These are phyloP conservation scores for Lolium multiflorum DNA, from an alignment of 176 grass and related monocot species.

Conservation along the genomic window DNA sequence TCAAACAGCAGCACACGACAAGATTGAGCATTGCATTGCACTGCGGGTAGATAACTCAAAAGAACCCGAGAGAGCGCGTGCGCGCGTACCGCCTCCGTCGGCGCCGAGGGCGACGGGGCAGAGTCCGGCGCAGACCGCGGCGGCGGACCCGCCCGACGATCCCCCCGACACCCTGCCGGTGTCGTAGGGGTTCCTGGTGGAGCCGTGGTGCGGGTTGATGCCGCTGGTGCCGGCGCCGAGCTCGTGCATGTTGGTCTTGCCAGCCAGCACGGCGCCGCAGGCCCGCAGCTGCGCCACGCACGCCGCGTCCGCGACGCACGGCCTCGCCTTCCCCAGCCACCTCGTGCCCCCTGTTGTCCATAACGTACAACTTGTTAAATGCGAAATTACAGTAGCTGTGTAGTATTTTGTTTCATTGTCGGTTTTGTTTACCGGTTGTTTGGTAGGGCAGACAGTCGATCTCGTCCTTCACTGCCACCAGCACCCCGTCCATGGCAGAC, in stretches of 20 bases:
- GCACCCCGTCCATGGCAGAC: slow-evolving; percentile 78
- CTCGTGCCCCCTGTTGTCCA: slow-evolving; percentile 68
- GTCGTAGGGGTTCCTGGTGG: slow-evolving; percentile 77
- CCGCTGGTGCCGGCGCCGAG: slow-evolving; percentile 79
- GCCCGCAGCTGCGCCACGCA: slow-evolving; percentile 78
- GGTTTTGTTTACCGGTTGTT: slow-evolving; percentile 62
- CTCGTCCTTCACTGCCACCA: slow-evolving; percentile 92
- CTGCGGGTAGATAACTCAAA: not conserved
- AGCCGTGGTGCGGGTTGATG: slow-evolving; percentile 68
- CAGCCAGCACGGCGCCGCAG: slow-evolving; percentile 78
- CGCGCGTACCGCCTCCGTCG: slow-evolving; percentile 79
- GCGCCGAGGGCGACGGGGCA: slow-evolving; percentile 90
- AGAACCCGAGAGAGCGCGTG: too few relatives aligned
- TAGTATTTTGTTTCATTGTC: not conserved
- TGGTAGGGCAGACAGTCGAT: slow-evolving; percentile 88
- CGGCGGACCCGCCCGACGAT: slow-evolving; percentile 87
- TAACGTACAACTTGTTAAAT: not conserved
- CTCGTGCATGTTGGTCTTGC: slow-evolving; percentile 97
- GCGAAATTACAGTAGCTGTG: not conserved
- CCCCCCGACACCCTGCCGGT: slow-evolving; percentile 73
- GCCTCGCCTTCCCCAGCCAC: slow-evolving; percentile 66
- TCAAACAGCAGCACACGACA: not conserved
- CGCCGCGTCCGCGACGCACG: slow-evolving; percentile 65
- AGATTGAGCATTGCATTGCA: not conserved
- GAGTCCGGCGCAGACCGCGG: slow-evolving; percentile 74